phyloP scores from a whole-genome alignment of 2,329 filamentous ascomycete genomes.

The Xylariales sp. region DNA sequence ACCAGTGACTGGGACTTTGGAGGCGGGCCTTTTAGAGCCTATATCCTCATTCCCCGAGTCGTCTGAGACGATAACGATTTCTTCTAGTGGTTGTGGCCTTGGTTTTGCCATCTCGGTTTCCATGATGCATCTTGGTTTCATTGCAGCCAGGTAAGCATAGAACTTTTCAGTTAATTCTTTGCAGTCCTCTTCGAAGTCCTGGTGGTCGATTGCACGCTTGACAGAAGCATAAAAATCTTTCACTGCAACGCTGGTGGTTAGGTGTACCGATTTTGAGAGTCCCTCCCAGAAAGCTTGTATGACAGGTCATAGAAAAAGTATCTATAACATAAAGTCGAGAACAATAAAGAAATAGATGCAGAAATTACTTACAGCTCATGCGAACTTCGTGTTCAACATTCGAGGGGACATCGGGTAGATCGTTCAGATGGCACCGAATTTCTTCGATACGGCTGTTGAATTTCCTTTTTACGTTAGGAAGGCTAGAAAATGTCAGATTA shows the following conservation, averaged over 20 bases:
- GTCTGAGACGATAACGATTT: slow-evolving; percentile 18
- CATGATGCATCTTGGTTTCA: slow-evolving; percentile 41
- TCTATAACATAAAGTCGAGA: no score
- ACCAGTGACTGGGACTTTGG: background rate
- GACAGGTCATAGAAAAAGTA: no score
- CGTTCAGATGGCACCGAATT: slow-evolving; percentile 64
- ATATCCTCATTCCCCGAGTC: slow-evolving; percentile 47
- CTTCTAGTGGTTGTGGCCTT: background rate
- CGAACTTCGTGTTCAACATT: slow-evolving; percentile 73
- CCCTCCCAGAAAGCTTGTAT: no score
- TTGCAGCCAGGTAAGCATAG: slow-evolving; percentile 30
- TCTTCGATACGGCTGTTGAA: slow-evolving; percentile 58
- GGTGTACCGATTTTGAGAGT: background rate
- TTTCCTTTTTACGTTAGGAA: slow-evolving; percentile 65
- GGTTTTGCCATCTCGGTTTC: background rate
- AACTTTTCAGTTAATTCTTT: slow-evolving; percentile 41
- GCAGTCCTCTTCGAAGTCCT: slow-evolving; percentile 49
- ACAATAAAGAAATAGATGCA: no score
- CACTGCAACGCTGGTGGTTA: slow-evolving; percentile 49
- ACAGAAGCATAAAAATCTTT: slow-evolving; percentile 50
- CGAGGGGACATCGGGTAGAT: slow-evolving; percentile 71
- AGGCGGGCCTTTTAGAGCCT: slow-evolving; percentile 14
- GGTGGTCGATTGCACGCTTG: slow-evolving; percentile 61
- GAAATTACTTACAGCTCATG: slow-evolving; percentile 52
- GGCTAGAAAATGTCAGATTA: slow-evolving; percentile 44